phyloP scores from a whole-genome alignment of 306 rosid species.

The Elaeagnus macrophylla region DNA sequence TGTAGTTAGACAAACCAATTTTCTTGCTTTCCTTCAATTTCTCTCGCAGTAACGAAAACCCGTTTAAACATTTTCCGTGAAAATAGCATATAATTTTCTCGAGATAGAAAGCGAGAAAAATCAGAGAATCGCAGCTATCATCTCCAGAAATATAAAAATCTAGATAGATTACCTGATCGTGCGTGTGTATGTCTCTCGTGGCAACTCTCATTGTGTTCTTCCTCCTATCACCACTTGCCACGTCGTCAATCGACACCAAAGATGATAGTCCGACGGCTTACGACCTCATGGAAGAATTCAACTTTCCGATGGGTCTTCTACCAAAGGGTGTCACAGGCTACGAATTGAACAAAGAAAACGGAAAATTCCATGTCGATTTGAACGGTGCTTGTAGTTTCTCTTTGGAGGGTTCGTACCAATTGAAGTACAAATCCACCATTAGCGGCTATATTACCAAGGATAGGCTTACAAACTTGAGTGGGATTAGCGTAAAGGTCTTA shows the following conservation, averaged over 20 bases:
- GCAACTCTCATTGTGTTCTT: slow-evolving; percentile 12
- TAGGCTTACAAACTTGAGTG: slow-evolving; percentile 40
- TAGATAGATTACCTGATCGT: not conserved
- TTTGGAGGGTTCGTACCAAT: slow-evolving; percentile 54
- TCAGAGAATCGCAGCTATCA: too few relatives aligned
- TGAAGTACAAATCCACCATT: slow-evolving; percentile 56
- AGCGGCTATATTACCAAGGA: slow-evolving; percentile 43
- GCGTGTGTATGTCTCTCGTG: slow-evolving; percentile 35
- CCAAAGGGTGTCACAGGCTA: slow-evolving; percentile 52
- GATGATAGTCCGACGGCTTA: slow-evolving; percentile 33
- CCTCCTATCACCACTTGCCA: slow-evolving; percentile 23
- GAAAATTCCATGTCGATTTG: slow-evolving; percentile 40
- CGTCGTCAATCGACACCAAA: slow-evolving; percentile 7
- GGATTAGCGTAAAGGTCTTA: slow-evolving; percentile 68
- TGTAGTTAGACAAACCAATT: too few relatives aligned
- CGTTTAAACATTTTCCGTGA: too few relatives aligned
- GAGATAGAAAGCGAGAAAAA: too few relatives aligned
- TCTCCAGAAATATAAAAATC: too few relatives aligned
- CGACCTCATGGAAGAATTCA: slow-evolving; percentile 34
- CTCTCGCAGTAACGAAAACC: too few relatives aligned
- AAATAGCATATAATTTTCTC: too few relatives aligned
- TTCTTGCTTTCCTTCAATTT: too few relatives aligned
- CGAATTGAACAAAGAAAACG: slow-evolving; percentile 38
- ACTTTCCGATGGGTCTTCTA: slow-evolving; percentile 64
- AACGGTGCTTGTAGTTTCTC: slow-evolving; percentile 62